Conservation (phyloP, 2,329 filamentous ascomycete genomes). For the Exophiala aquamarina region DNA sequence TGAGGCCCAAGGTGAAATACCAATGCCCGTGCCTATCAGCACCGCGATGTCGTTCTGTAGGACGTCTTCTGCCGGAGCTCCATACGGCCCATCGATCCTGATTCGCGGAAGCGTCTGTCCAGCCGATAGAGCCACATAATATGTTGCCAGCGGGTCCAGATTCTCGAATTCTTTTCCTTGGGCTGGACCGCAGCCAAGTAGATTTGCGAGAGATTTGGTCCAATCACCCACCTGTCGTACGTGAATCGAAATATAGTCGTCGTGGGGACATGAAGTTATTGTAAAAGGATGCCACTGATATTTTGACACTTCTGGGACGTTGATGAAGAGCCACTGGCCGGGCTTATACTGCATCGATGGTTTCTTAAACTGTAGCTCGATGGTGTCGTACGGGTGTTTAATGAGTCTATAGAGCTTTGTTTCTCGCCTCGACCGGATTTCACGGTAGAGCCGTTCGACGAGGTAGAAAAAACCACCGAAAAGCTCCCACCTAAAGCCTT, state of each 20-base stretch:
- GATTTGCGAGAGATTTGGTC: constrained; percentile 87
- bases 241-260: constrained; percentile 91
- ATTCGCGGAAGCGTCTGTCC: constrained; percentile 88
- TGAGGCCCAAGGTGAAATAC: constrained; percentile 81
- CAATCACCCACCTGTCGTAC: constrained; percentile 97
- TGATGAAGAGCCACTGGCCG: constrained; percentile 96
- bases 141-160: constrained; percentile 93
- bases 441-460: constrained; percentile 83
- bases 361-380: constrained; percentile 96
- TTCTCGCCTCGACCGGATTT: constrained; percentile 77
- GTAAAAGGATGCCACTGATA: constrained; percentile 99
- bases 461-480: constrained; percentile 83
- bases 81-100: constrained; percentile 92
- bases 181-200: constrained; percentile 83
- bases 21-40: constrained; percentile 77
- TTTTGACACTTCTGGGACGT: constrained; percentile 81
- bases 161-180: constrained; percentile 88
- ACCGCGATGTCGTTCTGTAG: constrained; percentile 86
- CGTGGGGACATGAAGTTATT: constrained; percentile 95
- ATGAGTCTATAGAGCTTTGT: constrained; percentile 93
- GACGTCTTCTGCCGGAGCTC: constrained; percentile 94
- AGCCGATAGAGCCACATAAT: constrained; percentile 92
- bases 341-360: constrained; percentile 97
- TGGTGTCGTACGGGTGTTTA: constrained; percentile 91
- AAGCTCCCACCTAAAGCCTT: constrained; percentile 97